Conservation (phyloP, 495 filamentous ascomycete genomes). For the Venustampulla echinocandica region DNA sequence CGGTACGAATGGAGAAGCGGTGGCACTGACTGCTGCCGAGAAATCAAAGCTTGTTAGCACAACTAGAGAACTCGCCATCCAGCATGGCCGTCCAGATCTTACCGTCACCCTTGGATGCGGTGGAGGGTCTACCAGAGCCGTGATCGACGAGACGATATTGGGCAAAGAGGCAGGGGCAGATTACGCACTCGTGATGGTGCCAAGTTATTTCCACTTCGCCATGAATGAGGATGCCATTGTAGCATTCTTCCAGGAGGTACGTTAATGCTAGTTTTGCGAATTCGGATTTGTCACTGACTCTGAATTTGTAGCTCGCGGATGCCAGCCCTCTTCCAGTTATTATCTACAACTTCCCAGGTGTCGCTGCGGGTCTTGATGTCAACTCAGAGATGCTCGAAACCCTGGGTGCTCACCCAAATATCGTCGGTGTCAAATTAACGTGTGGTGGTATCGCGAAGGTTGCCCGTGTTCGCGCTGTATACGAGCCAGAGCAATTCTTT, state of each 20-base stretch:
- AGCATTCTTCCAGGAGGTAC: constrained; percentile 61
- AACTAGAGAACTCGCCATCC: constrained; percentile 62
- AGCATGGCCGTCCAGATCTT: constrained; percentile 54
- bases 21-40: constrained; percentile 66
- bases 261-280: too few relatives aligned
- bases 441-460: constrained; percentile 94
- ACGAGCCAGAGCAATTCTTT: constrained; percentile 23
- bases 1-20: constrained; percentile 84
- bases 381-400: constrained; percentile 69
- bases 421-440: constrained; percentile 85
- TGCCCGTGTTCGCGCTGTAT: constrained; percentile 62
- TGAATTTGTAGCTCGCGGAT: too few relatives aligned
- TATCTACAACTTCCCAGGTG: constrained; percentile 91
- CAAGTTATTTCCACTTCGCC: constrained; percentile 72
- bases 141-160: constrained; percentile 69
- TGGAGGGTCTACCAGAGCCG: constrained; percentile 74
- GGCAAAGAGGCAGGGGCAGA: constrained; percentile 68
- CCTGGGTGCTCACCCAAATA: constrained; percentile 72
- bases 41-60: constrained; percentile 59
- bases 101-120: constrained; percentile 83
- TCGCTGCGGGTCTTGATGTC: constrained; percentile 72
- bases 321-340: constrained; percentile 78
- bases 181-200: constrained; percentile 77
- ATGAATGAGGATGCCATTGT: constrained; percentile 48
- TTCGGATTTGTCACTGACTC: too few relatives aligned